phyloP scores from a whole-genome alignment of 805 yeast species.

The Metschnikowia lunata region DNA sequence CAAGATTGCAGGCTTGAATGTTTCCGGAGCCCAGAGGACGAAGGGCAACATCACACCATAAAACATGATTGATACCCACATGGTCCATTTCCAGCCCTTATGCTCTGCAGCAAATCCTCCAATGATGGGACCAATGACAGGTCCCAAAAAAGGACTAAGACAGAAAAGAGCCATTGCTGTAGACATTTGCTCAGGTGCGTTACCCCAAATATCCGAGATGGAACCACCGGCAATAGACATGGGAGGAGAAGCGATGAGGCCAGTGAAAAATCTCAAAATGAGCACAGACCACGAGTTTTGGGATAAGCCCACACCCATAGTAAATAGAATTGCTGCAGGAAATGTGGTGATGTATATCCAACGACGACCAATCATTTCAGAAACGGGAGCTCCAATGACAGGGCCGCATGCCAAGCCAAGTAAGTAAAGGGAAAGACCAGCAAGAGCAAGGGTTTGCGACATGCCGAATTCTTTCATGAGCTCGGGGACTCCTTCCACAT shows the following conservation, averaged over 20 bases:
- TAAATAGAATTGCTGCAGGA: constrained; percentile 17
- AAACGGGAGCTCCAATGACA: constrained; percentile 60
- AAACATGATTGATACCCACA: constrained; percentile 20
- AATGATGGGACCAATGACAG: constrained; percentile 19
- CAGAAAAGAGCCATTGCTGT: constrained; percentile 77
- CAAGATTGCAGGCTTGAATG: constrained; percentile 17
- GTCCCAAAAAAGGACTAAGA: constrained; percentile 21
- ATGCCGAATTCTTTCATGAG: constrained; percentile 45
- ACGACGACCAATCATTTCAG: constrained; percentile 19
- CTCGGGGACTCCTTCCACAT: constrained; percentile 59
- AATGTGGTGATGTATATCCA: constrained; percentile 15
- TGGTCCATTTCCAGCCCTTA: constrained; percentile 28
- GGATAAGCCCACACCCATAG: constrained; percentile 20
- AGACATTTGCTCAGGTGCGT: constrained; percentile 52
- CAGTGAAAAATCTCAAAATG: constrained; percentile 69
- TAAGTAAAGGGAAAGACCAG: constrained; percentile 68
- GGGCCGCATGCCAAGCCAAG: constrained; percentile 73
- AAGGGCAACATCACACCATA: constrained; percentile 16
- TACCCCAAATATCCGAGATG: constrained; percentile 66
- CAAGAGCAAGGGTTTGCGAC: constrained; percentile 55
- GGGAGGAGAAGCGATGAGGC: constrained; percentile 76
- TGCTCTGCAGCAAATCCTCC: constrained; percentile 40
- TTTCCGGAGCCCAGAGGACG: constrained; percentile 15
- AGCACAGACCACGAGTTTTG: constrained; percentile 37
- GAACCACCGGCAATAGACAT: constrained; percentile 85